Evolutionary conservation across 768 basidiomycete species (phyloP).

Genomic region (Leucosporidium creatinivorum): DNA sequence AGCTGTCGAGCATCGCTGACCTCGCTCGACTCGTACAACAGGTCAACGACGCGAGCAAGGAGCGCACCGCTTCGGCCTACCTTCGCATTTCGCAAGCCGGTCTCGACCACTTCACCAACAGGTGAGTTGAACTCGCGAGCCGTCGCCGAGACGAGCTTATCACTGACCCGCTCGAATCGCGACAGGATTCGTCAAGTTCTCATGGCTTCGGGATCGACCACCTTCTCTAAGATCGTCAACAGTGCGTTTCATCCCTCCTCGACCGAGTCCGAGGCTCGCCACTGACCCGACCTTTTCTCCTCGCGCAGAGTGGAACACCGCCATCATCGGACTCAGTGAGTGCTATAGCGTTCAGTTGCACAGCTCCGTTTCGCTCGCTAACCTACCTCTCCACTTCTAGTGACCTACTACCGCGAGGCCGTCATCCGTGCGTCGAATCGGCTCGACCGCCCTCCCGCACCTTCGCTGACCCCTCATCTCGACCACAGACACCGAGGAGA

Average conservation of each 20-base stretch:
- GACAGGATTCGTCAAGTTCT: constrained; percentile 62
- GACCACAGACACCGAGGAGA: constrained; percentile 71
- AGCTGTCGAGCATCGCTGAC: constrained; percentile 9
- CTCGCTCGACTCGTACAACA: constrained; percentile 41
- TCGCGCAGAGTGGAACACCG: constrained; percentile 88
- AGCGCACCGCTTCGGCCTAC: constrained; percentile 96
- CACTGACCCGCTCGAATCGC: too few relatives aligned
- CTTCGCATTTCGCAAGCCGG: constrained; percentile 94
- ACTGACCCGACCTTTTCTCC: constrained; percentile 65
- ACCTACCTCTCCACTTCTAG: constrained; percentile 39
- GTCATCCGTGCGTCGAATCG: background rate
- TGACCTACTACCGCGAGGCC: constrained; percentile 54
- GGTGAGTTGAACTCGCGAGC: constrained; percentile 58
- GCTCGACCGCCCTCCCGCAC: too few relatives aligned
- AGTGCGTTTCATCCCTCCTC: background rate
- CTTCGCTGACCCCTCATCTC: constrained; percentile 63
- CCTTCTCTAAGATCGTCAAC: constrained; percentile 90
- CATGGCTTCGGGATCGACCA: constrained; percentile 97
- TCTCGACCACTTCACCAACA: constrained; percentile 37
- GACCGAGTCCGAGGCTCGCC: too few relatives aligned
- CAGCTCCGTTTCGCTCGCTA: background rate
- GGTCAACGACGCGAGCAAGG: constrained; percentile 94
- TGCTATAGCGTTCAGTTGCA: background rate
- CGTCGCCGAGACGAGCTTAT: too few relatives aligned
- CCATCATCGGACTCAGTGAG: constrained; percentile 60